Evolutionary conservation across 179 eudicot species (phyloP).

Genomic region (Carnegiea gigantea): DNA sequence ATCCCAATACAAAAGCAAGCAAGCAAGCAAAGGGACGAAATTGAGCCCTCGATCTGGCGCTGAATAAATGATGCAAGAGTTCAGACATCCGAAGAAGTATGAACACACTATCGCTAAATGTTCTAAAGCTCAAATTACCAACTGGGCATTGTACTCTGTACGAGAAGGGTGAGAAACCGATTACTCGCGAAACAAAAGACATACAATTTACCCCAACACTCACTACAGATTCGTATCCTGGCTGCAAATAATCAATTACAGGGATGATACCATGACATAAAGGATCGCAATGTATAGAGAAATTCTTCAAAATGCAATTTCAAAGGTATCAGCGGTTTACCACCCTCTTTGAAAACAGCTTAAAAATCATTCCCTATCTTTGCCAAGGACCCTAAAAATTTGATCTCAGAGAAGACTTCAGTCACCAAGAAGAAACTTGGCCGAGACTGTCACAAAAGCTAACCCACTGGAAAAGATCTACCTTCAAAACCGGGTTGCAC

Average conservation of each 20-base stretch:
- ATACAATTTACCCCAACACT: neutral
- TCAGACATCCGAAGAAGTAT: too few species aligned
- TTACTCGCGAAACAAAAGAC: neutral
- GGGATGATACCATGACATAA: neutral
- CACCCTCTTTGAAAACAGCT: neutral
- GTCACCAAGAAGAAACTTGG: neutral
- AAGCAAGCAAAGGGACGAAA: neutral
- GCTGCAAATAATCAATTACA: neutral
- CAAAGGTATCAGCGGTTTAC: neutral
- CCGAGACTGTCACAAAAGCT: neutral
- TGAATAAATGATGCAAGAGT: too few species aligned
- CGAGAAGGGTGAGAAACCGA: constrained; percentile 47
- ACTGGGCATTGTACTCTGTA: neutral
- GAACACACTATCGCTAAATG: neutral
- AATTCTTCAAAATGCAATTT: too few species aligned
- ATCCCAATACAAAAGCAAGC: neutral
- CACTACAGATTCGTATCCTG: too few species aligned
- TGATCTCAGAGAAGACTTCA: neutral
- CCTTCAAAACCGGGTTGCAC: neutral
- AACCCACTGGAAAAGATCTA: neutral
- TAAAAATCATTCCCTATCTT: neutral
- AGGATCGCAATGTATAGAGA: neutral
- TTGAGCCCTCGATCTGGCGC: neutral
- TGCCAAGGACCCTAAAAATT: neutral
- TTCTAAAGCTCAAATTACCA: neutral